Base-by-base conservation (phyloP, 2,329 filamentous ascomycete species). In the Calycina marina region DNA sequence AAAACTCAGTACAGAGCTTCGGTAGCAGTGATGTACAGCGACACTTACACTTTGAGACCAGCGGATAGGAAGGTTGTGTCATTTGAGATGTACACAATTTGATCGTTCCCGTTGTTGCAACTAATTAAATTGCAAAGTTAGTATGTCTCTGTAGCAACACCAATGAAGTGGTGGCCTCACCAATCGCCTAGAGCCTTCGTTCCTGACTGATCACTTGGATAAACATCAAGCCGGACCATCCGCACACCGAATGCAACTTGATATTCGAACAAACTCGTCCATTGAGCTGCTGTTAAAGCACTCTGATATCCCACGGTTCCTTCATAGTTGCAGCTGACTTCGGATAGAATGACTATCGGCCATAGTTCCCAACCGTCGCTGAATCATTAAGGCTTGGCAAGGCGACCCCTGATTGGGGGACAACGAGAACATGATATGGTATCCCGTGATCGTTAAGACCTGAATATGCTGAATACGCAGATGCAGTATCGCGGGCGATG, bases 391-490 rank as follows among this genome's bases (percentile, higher is more conserved):
- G 56, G 0, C 51, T 37, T 1, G 70, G 70, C 18, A 76, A 58
- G 12, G 54, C 39, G 8, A 58, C 53, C 11, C 70, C 71, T 5
- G 45, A 45, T 40, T 65, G 56, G 4, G 68, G 67, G 14, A 76
- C 67, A 12, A 64, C 43, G 6, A 72, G 42, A 4, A 61, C 57
- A 42, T 71, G 56, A 44, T 61, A 74, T 2, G 69, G 68, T 39
- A 76, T 74, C 25, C 70, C 69, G 43, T 74, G 74, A 37, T 60
- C 69, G 42, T 68, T 63, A 4, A 75, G 57, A 14, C 69, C 70
- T 10, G 61, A 61, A 20, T 60, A 61, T 13, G 63, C 63, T 25
- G 61, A 60, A 12, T 52, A 52, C n/a, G 63, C 65, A 4, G 64
- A 58, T 16, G 56, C 51, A 20, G 58, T 41, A 45, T 72, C 66